phyloP scores from a whole-genome alignment of 352 stramenopile species.

The Phytophthora megakarya region DNA sequence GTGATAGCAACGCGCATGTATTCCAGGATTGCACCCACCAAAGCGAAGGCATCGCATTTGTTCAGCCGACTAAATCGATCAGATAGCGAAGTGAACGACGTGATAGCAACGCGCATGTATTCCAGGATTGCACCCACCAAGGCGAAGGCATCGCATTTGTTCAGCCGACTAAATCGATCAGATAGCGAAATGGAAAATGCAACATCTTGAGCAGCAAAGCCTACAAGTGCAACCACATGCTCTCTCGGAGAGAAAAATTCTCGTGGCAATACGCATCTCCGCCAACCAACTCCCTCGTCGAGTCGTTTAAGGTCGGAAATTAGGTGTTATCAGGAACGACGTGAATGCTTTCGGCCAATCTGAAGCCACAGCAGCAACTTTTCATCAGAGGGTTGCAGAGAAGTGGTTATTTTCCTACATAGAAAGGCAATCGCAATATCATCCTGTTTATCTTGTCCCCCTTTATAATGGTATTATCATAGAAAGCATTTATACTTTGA shows the following conservation, averaged over 20 bases:
- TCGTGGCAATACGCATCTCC: constrained; percentile 8
- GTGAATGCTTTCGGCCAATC: constrained; percentile 21
- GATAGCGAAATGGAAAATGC: constrained; percentile 15
- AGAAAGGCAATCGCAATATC: background rate
- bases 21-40: constrained; percentile 23
- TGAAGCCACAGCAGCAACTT: constrained; percentile 2
- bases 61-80: background rate
- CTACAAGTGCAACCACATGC: background rate
- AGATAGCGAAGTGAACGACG: constrained; percentile 11
- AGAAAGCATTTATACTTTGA: background rate
- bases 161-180: background rate
- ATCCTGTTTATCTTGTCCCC: background rate
- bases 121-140: constrained; percentile 21
- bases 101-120: background rate
- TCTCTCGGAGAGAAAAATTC: constrained; percentile 16
- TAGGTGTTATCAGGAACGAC: constrained; percentile 17
- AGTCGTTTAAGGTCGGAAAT: constrained; percentile 24
- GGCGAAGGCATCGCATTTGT: constrained; percentile 23
- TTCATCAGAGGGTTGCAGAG: constrained; percentile 19
- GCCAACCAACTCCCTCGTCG: constrained; percentile 2
- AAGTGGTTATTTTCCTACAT: constrained; percentile 7
- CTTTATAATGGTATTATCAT: background rate
- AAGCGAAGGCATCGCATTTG: constrained; percentile 22
- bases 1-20: background rate
- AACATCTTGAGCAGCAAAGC: background rate